Base-by-base conservation (phyloP, 192 early-diverging fungal genomes). In the Gryganskiella cystojenkinii region DNA sequence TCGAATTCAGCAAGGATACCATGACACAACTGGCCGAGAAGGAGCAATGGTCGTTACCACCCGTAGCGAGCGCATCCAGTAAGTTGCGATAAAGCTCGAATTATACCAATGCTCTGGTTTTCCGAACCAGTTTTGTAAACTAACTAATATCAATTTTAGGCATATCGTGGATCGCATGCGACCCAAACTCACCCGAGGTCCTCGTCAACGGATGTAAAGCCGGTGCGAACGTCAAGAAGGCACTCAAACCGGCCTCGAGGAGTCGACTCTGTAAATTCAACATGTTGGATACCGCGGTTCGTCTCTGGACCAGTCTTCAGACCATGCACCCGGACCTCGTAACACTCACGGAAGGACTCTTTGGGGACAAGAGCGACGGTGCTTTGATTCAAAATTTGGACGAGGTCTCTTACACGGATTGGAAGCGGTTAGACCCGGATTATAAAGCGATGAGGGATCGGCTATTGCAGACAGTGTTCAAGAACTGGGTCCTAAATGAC, bases 161-260 rank as follows among this genome's bases (percentile, higher is more conserved):
- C 19, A 52, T 66, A 22, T 54, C 51, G n/a, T 71, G 46, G 65
- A 58, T 40, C 66, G 80, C 79, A 35, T 33, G 37, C 25, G 82
- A 34, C 8, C 82, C 31, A 25, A 37, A 5, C 64, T 31, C 35
- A 3, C 50, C 86, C 10, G 81, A 82, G 20, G 88, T 86, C 5
- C 69, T 89, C 9, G 76, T 86, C 7, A 81, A 79, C 43, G 88
- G 88, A 0, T 73, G 82, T 40, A 74, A 80, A 37, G 86, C 86
- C 54, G 88, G 88, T n/a, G 71, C 84, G 3, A 81, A 80, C 25
- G 45, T 67, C 24, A 58, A 69, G 40, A 76, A 63, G 20, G 57
- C 43, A 27, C 34, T 78, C 19, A 59, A 49, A 15, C 49, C 61
- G 15, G 68, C 68, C 19, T 57, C 74, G 1, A 61, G 74, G 28